phyloP scores from a whole-genome alignment of 805 yeast genomes.

The Wickerhamomyces canadensis region DNA sequence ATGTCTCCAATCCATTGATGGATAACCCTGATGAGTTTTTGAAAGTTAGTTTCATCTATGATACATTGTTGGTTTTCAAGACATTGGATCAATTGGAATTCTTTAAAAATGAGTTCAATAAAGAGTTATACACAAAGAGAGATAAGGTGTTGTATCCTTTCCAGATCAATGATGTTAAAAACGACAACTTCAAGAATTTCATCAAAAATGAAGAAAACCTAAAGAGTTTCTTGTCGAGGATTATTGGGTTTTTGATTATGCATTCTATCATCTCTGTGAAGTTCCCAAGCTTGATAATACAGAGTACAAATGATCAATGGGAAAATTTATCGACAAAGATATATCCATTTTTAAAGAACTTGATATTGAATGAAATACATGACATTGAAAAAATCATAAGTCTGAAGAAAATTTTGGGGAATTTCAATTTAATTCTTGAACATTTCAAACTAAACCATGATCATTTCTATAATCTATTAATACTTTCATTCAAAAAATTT shows the following conservation, averaged over 20 bases:
- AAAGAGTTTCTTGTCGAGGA: constrained; percentile 50
- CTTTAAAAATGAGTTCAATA: constrained; percentile 57
- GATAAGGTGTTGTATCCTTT: constrained; percentile 66
- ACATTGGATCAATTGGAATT: constrained; percentile 62
- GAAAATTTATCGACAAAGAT: constrained; percentile 57
- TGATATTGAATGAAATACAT: constrained; percentile 35
- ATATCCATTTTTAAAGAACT: constrained; percentile 50
- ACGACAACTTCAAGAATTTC: constrained; percentile 22
- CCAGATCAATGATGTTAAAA: constrained; percentile 37
- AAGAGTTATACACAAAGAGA: constrained; percentile 67
- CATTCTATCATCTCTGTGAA: constrained; percentile 67
- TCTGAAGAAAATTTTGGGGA: constrained; percentile 46
- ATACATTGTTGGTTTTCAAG: constrained; percentile 75
- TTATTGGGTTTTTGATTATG: constrained; percentile 71
- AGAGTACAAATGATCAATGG: constrained; percentile 64
- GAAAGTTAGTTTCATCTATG: constrained; percentile 70
- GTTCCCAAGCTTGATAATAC: constrained; percentile 53
- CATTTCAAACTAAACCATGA: constrained; percentile 56
- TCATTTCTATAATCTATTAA: constrained; percentile 56
- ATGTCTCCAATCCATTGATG: constrained; percentile 34
- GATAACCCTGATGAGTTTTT: constrained; percentile 33
- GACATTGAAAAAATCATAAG: constrained; percentile 41
- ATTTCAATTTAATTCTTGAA: constrained; percentile 71
- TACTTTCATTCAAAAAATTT: constrained; percentile 53
- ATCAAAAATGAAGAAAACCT: constrained; percentile 38